These are phyloP conservation scores for Brassica juncea DNA, from an alignment of 345 rosid genomes.

Conservation along the genomic window DNA sequence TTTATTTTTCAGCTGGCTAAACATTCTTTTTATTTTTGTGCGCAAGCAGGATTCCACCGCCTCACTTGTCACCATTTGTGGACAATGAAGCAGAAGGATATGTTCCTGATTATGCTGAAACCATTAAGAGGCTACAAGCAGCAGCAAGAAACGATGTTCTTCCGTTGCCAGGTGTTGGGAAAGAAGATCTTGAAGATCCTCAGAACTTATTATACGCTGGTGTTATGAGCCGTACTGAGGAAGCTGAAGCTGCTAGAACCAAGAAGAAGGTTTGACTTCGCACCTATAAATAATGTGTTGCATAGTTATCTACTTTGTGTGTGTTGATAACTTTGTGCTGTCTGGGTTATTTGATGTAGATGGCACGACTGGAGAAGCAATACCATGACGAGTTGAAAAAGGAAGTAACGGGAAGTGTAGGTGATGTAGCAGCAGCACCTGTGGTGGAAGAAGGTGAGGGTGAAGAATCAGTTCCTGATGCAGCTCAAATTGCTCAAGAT, in stretches of 20 bases:
- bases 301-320: neutral
- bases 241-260: constrained; percentile 68
- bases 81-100: constrained; percentile 90
- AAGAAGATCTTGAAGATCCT: constrained; percentile 76
- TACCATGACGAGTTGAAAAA: constrained; percentile 76
- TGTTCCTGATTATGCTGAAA: constrained; percentile 86
- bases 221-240: constrained; percentile 68
- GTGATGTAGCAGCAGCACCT: constrained; percentile 12
- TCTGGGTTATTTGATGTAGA: constrained; percentile 45
- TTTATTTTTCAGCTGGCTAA: neutral
- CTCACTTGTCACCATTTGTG: constrained; percentile 88
- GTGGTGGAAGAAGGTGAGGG: constrained; percentile 28
- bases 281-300: neutral
- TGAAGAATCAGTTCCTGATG: constrained; percentile 47
- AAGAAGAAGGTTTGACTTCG: constrained; percentile 54
- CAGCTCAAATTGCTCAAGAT: constrained; percentile 50
- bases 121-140: constrained; percentile 69
- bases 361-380: constrained; percentile 70
- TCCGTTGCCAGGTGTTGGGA: constrained; percentile 78
- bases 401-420: constrained; percentile 53
- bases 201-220: constrained; percentile 74
- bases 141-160: constrained; percentile 79
- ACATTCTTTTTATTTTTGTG: neutral
- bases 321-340: neutral
- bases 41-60: constrained; percentile 69